phyloP scores from a whole-genome alignment of 2,329 filamentous ascomycete species.

The Xylariaceae sp. region DNA sequence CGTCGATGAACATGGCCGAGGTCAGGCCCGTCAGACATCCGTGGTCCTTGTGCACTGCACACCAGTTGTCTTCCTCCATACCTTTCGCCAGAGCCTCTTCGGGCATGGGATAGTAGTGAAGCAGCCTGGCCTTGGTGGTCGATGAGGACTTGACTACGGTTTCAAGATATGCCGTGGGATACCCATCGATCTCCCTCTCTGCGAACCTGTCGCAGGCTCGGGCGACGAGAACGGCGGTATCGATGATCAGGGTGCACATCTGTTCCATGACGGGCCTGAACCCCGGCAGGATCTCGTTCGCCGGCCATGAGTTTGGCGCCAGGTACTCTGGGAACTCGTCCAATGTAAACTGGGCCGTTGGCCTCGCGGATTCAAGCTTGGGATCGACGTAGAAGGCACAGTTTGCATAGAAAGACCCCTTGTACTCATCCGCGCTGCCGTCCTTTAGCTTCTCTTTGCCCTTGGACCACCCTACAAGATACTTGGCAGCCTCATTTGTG shows the following conservation, averaged over 20 bases:
- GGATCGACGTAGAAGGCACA: constrained; percentile 70
- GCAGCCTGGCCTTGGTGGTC: constrained; percentile 82
- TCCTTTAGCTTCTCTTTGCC: constrained; percentile 78
- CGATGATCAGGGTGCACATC: constrained; percentile 80
- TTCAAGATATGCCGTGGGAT: constrained; percentile 75
- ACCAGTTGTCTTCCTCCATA: constrained; percentile 79
- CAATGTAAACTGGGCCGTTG: constrained; percentile 51
- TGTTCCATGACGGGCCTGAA: constrained; percentile 69
- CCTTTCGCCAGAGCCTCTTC: constrained; percentile 33
- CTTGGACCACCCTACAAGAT: constrained; percentile 70
- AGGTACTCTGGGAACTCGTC: constrained; percentile 81
- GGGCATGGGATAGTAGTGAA: constrained; percentile 83
- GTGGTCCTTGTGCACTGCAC: constrained; percentile 83
- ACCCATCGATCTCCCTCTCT: constrained; percentile 68
- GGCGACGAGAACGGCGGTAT: constrained; percentile 82
- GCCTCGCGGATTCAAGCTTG: constrained; percentile 55
- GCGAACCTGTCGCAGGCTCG: constrained; percentile 86
- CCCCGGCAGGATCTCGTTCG: constrained; percentile 60
- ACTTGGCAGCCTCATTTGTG: constrained; percentile 57
- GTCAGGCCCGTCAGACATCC: constrained; percentile 92
- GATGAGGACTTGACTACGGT: constrained; percentile 78
- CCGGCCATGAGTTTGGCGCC: constrained; percentile 84
- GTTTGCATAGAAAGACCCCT: constrained; percentile 81
- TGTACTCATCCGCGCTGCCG: constrained; percentile 71
- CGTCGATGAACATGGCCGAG: constrained; percentile 93